Evolutionary conservation across 306 rosid species (phyloP).

Genomic region (Psophocarpus tetragonolobus): DNA sequence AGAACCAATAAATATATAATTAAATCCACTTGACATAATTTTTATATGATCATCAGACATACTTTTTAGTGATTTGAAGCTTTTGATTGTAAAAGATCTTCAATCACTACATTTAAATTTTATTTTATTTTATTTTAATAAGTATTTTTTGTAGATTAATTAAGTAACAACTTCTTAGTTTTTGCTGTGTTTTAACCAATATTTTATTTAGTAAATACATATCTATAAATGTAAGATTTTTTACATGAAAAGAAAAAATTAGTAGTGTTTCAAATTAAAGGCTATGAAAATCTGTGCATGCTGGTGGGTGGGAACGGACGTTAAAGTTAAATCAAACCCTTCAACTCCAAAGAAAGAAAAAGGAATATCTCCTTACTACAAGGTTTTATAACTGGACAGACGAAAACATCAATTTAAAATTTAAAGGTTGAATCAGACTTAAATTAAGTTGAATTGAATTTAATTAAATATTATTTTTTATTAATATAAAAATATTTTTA

Average conservation of each 20-base stretch:
- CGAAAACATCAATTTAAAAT: too few relatives aligned
- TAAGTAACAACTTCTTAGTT: not conserved
- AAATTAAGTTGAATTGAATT: too few relatives aligned
- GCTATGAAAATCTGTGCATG: not conserved
- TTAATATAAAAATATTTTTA: too few relatives aligned
- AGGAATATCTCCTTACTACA: constrained; percentile 13
- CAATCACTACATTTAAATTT: not conserved
- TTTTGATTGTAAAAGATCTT: not conserved
- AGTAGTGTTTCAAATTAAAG: not conserved
- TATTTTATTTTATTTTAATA: not conserved
- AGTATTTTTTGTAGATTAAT: not conserved
- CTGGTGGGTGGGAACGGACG: not conserved
- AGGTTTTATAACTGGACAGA: too few relatives aligned
- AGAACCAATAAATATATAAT: not conserved
- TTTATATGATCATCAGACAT: not conserved
- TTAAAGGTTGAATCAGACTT: too few relatives aligned
- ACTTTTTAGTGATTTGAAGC: not conserved
- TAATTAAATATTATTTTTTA: too few relatives aligned
- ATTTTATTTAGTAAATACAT: not conserved
- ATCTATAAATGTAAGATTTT: not conserved
- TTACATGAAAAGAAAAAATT: not conserved
- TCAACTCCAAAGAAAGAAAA: not conserved
- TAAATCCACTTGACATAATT: not conserved
- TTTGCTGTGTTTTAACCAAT: not conserved
- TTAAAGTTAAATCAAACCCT: not conserved